These are phyloP conservation scores for Rhizopogon salebrosus DNA, from an alignment of 768 basidiomycete genomes.

Conservation along the genomic window DNA sequence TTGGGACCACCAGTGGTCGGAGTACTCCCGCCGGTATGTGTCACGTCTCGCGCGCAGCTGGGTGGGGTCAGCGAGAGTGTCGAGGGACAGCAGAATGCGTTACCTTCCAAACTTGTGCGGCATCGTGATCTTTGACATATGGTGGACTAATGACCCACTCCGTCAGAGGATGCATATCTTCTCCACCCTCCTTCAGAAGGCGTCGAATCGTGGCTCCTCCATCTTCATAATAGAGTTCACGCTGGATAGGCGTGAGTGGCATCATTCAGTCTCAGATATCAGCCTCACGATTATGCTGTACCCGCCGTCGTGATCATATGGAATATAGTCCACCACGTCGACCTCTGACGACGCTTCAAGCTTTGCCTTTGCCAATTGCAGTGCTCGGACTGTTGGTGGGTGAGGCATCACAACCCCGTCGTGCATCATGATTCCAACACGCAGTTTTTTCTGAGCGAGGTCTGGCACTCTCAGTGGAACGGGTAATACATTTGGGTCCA, in stretches of 20 bases:
- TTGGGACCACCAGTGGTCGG: constrained; percentile 34
- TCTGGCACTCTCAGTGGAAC: constrained; percentile 23
- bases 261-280: neutral
- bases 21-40: constrained; percentile 27
- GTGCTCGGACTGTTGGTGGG: constrained; percentile 37
- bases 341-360: constrained; percentile 28
- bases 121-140: constrained; percentile 18
- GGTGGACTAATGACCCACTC: constrained; percentile 31
- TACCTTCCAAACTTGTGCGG: constrained; percentile 27
- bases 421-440: constrained; percentile 28
- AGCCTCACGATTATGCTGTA: constrained; percentile 28
- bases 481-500: constrained; percentile 32
- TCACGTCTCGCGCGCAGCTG: constrained; percentile 29
- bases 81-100: constrained; percentile 9
- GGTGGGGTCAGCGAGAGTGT: constrained; percentile 10
- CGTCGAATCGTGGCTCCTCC: constrained; percentile 26
- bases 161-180: constrained; percentile 29
- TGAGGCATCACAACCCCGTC: constrained; percentile 35
- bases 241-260: constrained; percentile 14
- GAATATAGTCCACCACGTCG: constrained; percentile 32
- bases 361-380: constrained; percentile 31
- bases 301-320: constrained; percentile 30
- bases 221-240: constrained; percentile 34
- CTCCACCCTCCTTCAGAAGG: constrained; percentile 24
- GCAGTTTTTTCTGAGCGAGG: constrained; percentile 23